Percentiles rank a stretch among this genome's conserved stretches.
Conservation (phyloP, 306 rosid genomes). For the Acacia crassicarpa region DNA sequence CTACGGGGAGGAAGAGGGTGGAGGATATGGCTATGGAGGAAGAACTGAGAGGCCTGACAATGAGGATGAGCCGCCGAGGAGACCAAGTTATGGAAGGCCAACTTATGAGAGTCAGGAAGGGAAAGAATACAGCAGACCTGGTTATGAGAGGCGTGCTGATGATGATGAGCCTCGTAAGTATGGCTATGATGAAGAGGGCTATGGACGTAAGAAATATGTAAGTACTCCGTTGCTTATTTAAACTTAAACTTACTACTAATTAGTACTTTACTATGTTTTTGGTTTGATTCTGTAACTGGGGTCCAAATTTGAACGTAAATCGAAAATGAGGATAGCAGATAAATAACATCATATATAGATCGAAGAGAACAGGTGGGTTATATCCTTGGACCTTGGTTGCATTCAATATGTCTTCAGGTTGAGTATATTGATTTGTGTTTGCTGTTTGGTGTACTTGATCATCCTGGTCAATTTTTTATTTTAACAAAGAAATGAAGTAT, state of each 20-base stretch:
- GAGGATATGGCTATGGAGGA: constrained; percentile 37
- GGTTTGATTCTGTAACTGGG: not conserved
- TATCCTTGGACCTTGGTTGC: not conserved
- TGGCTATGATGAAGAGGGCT: constrained; percentile 55
- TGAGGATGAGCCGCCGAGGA: constrained; percentile 19
- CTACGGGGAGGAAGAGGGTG: constrained; percentile 43
- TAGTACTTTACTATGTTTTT: not conserved
- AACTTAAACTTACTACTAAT: not conserved
- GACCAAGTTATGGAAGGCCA: constrained; percentile 42
- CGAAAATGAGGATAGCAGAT: not conserved
- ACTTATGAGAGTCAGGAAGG: constrained; percentile 18
- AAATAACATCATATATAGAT: not conserved
- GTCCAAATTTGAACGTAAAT: not conserved
- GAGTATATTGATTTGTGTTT: not conserved
- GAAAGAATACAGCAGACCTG: constrained; percentile 33
- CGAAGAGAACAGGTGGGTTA: not conserved
- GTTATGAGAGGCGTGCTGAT: constrained; percentile 45
- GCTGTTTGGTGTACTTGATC: not conserved
- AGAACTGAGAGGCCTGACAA: constrained; percentile 31
- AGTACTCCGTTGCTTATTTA: constrained; percentile 35
- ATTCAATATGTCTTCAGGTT: not conserved
- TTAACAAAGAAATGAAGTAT: not conserved
- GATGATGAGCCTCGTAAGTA: constrained; percentile 40
- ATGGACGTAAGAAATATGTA: constrained; percentile 81
- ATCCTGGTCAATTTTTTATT: not conserved